These are phyloP conservation scores for Xylaria scruposa DNA, from an alignment of 495 filamentous ascomycete genomes.

Conservation along the genomic window DNA sequence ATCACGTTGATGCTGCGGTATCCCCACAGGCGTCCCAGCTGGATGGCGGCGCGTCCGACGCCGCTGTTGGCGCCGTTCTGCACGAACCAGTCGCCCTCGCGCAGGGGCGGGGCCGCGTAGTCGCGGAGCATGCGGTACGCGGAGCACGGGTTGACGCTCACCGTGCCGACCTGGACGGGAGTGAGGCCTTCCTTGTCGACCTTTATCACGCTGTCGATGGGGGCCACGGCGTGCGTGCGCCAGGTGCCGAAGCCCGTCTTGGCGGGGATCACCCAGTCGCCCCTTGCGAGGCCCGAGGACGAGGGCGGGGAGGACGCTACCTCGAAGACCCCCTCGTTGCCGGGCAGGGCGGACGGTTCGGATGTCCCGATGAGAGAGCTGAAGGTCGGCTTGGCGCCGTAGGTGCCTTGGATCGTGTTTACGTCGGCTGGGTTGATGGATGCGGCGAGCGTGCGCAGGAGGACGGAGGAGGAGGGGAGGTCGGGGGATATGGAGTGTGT, in stretches of 20 bases:
- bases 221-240: conserved; percentile 81
- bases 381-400: conserved; percentile 82
- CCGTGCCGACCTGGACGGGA: conserved; percentile 78
- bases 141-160: conserved; percentile 89
- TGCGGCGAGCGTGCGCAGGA: conserved; percentile 74
- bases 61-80: conserved; percentile 97
- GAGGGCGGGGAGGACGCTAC: conserved; percentile 57
- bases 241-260: conserved; percentile 85
- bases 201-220: conserved; percentile 65
- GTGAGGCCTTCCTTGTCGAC: conserved; percentile 73
- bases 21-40: conserved; percentile 83
- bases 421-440: conserved; percentile 98
- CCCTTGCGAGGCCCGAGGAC: conserved; percentile 47
- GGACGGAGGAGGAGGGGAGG: conserved; percentile 73
- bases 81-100: conserved; percentile 83
- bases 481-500: conserved; percentile 80
- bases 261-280: conserved; percentile 93
- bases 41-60: conserved; percentile 87
- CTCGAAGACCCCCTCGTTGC: conserved; percentile 94
- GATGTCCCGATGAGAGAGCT: conserved; percentile 73
- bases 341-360: conserved; percentile 64
- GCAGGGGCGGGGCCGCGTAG: conserved; percentile 59
- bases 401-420: conserved; percentile 93
- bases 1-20: conserved; percentile 87
- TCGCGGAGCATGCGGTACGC: conserved; percentile 92